Evolutionary conservation across 2,329 filamentous ascomycete genomes (phyloP), one percentile per base, ranked within the genome.

Genomic region (Dactylellina leptospora): DNA sequence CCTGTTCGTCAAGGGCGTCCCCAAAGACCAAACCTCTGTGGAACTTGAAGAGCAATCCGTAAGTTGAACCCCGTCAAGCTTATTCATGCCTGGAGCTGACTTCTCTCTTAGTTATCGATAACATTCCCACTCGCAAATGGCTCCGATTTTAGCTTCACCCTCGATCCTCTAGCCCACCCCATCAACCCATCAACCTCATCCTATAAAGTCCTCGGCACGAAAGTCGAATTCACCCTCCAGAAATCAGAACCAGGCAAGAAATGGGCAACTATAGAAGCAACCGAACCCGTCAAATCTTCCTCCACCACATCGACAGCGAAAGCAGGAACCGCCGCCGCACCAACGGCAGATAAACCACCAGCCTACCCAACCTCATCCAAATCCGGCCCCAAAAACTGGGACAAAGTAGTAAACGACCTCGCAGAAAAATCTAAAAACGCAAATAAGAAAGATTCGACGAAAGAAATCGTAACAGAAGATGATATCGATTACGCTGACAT

Each of bases 301-400:
- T 61, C 58, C 64, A 59, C 66, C 33, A 10, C 78, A 56, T 56
- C 62, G 27, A 11, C 78, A 58, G 13, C 75, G 0, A n/a, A n/a
- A n/a, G n/a, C n/a, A n/a, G n/a, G n/a, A n/a, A 48, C 76, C 4
- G 38, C 74, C n/a, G 28, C 75, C 36, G 25, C 61, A 33, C 27
- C 68, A 10, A 58, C 78, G 22, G 28, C 76, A 9, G 45, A 76
- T n/a, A 76, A 80, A 27, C 81, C 79, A 0, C 90, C 89, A 0
- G 81, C 84, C 0, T 97, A 97, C 78, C 93, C 95, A 0, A 93
- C 92, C 0, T 97, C 93, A 0, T 95, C 93, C 10, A 89, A 88
- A 73, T 84, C 82, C 0, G 93, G 93, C 0, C 87, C 90, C 2
- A 96, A 96, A 81, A 86, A 99, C 80, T 99, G 95, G 95, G 95